These are phyloP conservation scores for Lathyrus oleraceus DNA, from an alignment of 306 rosid genomes.

Conservation along the genomic window DNA sequence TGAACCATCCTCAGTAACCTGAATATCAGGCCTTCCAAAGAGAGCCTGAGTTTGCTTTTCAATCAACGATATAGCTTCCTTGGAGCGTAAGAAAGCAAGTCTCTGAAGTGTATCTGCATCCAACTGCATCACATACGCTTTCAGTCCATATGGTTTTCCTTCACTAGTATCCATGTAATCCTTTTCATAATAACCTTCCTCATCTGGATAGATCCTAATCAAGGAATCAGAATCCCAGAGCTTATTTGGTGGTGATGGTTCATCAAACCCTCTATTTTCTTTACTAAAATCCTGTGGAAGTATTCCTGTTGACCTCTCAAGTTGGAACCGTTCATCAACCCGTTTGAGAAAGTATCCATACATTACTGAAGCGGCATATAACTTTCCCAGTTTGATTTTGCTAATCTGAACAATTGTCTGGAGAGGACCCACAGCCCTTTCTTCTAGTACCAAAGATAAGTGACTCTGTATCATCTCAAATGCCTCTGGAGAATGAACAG, in stretches of 20 bases:
- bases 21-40: constrained; percentile 81
- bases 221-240: constrained; percentile 94
- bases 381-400: constrained; percentile 89
- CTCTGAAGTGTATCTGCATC: constrained; percentile 84
- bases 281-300: constrained; percentile 66
- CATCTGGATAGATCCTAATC: constrained; percentile 58
- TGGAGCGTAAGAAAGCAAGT: constrained; percentile 82
- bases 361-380: constrained; percentile 97
- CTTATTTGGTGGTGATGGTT: constrained; percentile 58
- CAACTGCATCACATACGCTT: constrained; percentile 85
- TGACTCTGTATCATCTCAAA: constrained; percentile 93
- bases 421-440: constrained; percentile 77
- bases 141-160: constrained; percentile 51
- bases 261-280: constrained; percentile 44
- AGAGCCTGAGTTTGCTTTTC: constrained; percentile 94
- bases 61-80: constrained; percentile 89
- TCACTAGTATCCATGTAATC: constrained; percentile 42
- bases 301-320: constrained; percentile 77
- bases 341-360: constrained; percentile 93
- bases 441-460: constrained; percentile 77
- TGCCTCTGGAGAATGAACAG: constrained; percentile 85
- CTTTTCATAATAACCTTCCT: constrained; percentile 38
- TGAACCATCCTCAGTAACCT: constrained; percentile 67
- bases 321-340: constrained; percentile 92
- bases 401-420: constrained; percentile 71